Conservation (phyloP, 2,329 filamentous ascomycete genomes). For the Parafenestella ontariensis region DNA sequence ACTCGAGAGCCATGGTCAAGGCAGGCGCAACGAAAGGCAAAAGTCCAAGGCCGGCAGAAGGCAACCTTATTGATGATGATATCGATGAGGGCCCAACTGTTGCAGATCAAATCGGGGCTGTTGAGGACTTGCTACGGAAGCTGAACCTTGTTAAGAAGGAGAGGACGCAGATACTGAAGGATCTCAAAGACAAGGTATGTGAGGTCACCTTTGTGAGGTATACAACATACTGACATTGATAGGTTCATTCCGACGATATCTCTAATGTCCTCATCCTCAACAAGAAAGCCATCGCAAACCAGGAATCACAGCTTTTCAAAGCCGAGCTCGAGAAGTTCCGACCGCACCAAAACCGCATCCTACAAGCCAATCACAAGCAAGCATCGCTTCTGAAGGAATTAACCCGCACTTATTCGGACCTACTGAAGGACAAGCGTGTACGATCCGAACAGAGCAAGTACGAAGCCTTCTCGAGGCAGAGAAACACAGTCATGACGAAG, state of each 20-base stretch:
- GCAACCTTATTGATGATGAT: constrained; percentile 88
- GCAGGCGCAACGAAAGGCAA: constrained; percentile 70
- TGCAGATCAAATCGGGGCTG: constrained; percentile 83
- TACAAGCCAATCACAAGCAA: constrained; percentile 96
- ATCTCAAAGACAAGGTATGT: constrained; percentile 93
- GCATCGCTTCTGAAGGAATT: constrained; percentile 93
- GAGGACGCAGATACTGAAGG: constrained; percentile 88
- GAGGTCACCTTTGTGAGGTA: not conserved
- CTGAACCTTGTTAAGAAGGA: constrained; percentile 92
- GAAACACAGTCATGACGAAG: constrained; percentile 78
- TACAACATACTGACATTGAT: constrained; percentile 8
- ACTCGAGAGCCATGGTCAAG: constrained; percentile 84
- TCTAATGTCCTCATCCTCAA: constrained; percentile 97
- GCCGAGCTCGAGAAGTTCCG: constrained; percentile 97
- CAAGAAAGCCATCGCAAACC: constrained; percentile 93
- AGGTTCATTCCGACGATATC: constrained; percentile 97
- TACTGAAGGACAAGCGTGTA: constrained; percentile 93
- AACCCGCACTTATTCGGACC: constrained; percentile 81
- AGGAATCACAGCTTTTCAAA: constrained; percentile 91
- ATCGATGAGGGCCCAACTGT: constrained; percentile 84
- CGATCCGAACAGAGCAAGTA: constrained; percentile 95
- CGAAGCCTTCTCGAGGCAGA: constrained; percentile 83
- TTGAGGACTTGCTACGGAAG: constrained; percentile 91
- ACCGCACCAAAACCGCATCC: constrained; percentile 85
- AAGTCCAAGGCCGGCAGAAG: constrained; percentile 69